Base-by-base conservation (phyloP, 106 monocot species). In the Apostasia ramifera region DNA sequence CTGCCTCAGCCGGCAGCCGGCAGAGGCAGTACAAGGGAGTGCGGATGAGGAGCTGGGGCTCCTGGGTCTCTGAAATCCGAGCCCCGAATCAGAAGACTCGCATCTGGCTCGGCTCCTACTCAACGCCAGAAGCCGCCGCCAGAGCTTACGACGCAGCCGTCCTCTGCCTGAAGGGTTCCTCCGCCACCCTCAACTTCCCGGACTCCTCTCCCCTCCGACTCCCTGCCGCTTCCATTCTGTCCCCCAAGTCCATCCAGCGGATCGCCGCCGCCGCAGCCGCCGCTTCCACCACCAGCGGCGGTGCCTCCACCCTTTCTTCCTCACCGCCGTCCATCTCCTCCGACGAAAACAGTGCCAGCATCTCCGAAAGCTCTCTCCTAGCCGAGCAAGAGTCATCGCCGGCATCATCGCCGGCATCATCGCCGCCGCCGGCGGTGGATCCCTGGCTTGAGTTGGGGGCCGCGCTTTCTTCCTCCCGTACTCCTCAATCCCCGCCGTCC, bases 1-100 rank as follows among this genome's bases (percentile, higher is more conserved):
- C 61, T 2, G 42, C 42, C 3, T 12, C 2, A 3, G 9, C 10
- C n/a, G 3, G 42, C 62, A 26, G 26, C 65, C 47, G 15, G 7
- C 68, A 69, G 61, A 76, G 62, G 68, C 75, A 69, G 41, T 76
- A 69, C 75, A 76, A 76, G 41, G 75, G 75, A 62, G 75, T 76
- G 59, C 68, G 75, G 8, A 76, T 68, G 75, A 60, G 75, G 57
- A 76, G 75, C 6, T 76, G 75, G 75, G 75, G 75, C 2, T 76
- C 75, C 0, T 76, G 68, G 67, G 75, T 76, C 3, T 76, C 75
- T 0, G 75, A 76, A 46, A 76, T 76, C 14, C 41, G 75, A 54
- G 75, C 75, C 8, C 75, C 75, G 3, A 76, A 69, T 8, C 68
- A 68, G 15, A 76, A 76, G 68, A 69, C 68, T 38, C 61, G 75